A percentile compares a stretch with the other conserved stretches of the same genome.
phyloP scores from a whole-genome alignment of 352 stramenopile genomes.

The Pythium dissotocum region DNA sequence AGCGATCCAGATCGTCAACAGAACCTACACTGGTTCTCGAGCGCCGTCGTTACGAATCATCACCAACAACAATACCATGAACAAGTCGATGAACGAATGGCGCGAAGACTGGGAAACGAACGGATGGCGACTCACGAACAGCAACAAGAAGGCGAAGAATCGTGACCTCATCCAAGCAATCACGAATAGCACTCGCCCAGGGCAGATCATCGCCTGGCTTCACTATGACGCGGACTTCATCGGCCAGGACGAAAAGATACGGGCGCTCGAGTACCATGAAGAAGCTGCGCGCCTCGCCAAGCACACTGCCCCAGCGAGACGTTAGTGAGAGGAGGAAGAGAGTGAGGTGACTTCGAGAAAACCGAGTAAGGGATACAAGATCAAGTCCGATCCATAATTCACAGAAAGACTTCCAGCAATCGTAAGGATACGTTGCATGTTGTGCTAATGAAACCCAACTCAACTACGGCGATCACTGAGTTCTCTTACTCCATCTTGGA shows the following conservation, averaged over 20 bases:
- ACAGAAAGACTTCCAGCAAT: too few relatives aligned
- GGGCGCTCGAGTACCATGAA: background rate
- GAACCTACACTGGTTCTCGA: background rate
- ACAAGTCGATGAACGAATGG: background rate
- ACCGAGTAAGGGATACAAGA: too few relatives aligned
- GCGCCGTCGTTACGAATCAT: background rate
- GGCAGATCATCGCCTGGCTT: background rate
- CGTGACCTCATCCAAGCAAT: background rate
- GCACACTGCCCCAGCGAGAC: background rate
- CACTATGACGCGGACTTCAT: slow-evolving; percentile 1
- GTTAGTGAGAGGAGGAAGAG: too few relatives aligned
- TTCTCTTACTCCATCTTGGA: too few relatives aligned
- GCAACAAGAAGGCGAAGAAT: background rate
- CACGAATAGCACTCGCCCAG: background rate
- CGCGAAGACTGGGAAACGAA: background rate
- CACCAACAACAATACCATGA: slow-evolving; percentile 8
- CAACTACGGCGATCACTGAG: too few relatives aligned
- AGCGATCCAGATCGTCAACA: background rate
- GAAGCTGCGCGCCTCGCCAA: background rate
- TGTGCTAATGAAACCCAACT: too few relatives aligned
- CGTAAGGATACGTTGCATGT: too few relatives aligned
- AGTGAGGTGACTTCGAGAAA: too few relatives aligned
- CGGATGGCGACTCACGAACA: background rate
- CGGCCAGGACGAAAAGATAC: background rate
- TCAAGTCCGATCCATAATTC: too few relatives aligned